phyloP scores from a whole-genome alignment of 306 rosid species.

The Hylodesmum podocarpum region DNA sequence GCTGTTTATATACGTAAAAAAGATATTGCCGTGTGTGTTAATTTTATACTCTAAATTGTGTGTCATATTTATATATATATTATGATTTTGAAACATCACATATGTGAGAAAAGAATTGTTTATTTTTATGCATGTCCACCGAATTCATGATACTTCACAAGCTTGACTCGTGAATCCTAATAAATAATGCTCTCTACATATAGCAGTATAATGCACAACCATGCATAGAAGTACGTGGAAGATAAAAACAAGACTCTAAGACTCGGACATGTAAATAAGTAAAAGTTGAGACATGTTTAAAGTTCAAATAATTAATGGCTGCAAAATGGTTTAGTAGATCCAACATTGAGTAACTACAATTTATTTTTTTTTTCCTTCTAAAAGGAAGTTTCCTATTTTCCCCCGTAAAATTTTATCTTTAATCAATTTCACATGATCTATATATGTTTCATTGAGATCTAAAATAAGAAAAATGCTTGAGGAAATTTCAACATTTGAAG shows the following conservation, averaged over 20 bases:
- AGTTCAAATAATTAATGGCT: background rate
- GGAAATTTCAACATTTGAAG: background rate
- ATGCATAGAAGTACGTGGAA: background rate
- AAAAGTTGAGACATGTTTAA: slow-evolving; percentile 2
- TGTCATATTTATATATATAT: no score
- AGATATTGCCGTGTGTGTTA: background rate
- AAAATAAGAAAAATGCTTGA: background rate
- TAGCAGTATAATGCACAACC: background rate
- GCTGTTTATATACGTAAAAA: background rate
- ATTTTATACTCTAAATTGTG: no score
- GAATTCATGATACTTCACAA: no score
- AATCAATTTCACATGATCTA: background rate
- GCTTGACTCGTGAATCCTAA: background rate
- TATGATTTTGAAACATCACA: background rate
- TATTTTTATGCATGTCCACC: no score
- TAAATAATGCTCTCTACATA: background rate
- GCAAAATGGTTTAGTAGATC: background rate
- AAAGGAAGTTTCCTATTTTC: background rate
- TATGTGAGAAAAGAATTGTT: no score
- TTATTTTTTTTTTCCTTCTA: background rate
- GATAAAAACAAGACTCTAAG: no score
- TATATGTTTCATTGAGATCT: background rate
- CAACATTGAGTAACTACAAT: background rate
- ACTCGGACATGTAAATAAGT: no score
- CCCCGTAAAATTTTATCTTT: background rate